These are phyloP conservation scores for Panicum hallii DNA, from an alignment of 202 grass and related monocot species.

Conservation along the genomic window DNA sequence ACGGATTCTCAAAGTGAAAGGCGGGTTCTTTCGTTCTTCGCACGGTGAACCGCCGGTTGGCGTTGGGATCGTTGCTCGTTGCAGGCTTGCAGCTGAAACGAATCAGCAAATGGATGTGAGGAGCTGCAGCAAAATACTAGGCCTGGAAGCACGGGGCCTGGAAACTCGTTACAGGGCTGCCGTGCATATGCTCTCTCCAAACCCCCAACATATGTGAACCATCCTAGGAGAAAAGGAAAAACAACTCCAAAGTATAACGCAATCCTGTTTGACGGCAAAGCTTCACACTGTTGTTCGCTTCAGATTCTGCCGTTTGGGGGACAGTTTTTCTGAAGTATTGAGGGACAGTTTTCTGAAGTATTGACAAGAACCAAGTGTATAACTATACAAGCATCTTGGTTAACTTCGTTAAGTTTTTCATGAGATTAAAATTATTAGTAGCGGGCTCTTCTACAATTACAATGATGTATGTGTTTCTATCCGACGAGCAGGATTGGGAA, in stretches of 20 bases:
- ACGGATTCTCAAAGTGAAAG: not conserved
- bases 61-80: not conserved
- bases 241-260: not conserved
- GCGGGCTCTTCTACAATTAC: too few species aligned
- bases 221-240: not conserved
- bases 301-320: not conserved
- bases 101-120: not conserved
- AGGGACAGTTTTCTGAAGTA: not conserved
- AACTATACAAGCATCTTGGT: not conserved
- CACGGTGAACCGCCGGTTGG: not conserved
- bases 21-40: not conserved
- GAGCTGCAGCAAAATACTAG: not conserved
- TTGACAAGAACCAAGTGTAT: too few species aligned
- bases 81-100: not conserved
- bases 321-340: not conserved
- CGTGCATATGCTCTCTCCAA: constrained; percentile 21
- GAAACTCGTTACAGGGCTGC: not conserved
- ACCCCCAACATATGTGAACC: not conserved
- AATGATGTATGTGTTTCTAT: too few species aligned
- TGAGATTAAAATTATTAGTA: not conserved
- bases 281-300: constrained; percentile 10
- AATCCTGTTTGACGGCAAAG: constrained; percentile 10
- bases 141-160: too few species aligned
- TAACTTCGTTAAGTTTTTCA: not conserved
- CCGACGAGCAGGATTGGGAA: too few species aligned